Base-by-base conservation (phyloP, 192 early-diverging fungal genomes). In the Coemansia pectinata region DNA sequence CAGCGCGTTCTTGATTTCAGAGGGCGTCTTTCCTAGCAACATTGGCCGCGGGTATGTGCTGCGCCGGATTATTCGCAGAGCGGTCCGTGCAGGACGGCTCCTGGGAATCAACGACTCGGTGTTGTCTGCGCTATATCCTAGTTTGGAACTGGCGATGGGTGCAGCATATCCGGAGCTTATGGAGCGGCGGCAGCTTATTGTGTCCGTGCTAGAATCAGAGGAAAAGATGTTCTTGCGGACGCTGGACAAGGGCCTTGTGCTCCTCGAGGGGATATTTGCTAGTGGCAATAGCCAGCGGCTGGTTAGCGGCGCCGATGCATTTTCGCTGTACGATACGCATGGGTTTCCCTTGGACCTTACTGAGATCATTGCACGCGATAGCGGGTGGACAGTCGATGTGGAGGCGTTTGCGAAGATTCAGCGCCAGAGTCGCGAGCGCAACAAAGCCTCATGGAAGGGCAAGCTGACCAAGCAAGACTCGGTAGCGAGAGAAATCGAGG, bases 1-100 rank as follows among this genome's bases (percentile, higher is more conserved):
- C 9, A 84, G 96, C 62, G 94, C 93, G 6, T 96, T 99, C 80
- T 87, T 96, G 52, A 96, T 99, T 63, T 88, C 92, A 23, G 97
- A 99, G 73, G 95, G 96, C 57, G 95, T 96, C 53, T 86, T 95
- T 15, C 97, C 97, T 14, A 92, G 90, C 70, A 99, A 97, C 77
- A 95, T 96, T 63, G 97, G 97, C n/a, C 93, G 97, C 75, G 97
- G 97, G 21, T 99, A 99, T 82, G 96, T 99, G 7, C 85, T 99
- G 73, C 92, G 97, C 67, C 87, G 97, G 67, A 98, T 99, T 71
- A 85, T 99, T 31, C 89, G 97, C 57, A 90, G 97, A 68, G 97
- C 95, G 66, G 91, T 89, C 21, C 87, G 96, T 67, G 97, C 91
- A 36, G 90, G 97, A 52, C 92, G 91, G 71, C 90, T 93, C 71